Evolutionary conservation across 148 eudicot genomes (phyloP).

Genomic region (Salicornia ramosissima): DNA sequence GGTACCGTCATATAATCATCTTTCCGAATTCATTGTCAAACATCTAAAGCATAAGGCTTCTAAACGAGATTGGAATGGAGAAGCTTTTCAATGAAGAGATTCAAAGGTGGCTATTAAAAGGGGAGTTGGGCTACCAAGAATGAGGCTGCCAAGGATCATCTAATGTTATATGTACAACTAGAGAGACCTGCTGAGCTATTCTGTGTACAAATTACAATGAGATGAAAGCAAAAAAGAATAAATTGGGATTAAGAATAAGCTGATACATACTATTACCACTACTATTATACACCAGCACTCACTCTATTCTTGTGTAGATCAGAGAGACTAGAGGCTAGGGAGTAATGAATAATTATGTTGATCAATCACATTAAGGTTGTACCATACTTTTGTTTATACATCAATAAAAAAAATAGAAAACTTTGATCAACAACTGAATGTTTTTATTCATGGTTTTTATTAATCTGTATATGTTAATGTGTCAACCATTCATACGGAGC

Average conservation of each 20-base stretch:
- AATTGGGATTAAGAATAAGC: background rate
- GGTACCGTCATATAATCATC: constrained; percentile 60
- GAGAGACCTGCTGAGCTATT: background rate
- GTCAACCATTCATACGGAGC: background rate
- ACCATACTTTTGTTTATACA: constrained; percentile 15
- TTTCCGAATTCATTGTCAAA: background rate
- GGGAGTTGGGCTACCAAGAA: background rate
- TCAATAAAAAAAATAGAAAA: constrained; percentile 14
- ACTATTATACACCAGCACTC: background rate
- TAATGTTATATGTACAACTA: constrained; percentile 10
- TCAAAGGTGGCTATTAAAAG: constrained; percentile 3
- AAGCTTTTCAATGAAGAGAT: background rate
- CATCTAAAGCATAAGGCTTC: background rate
- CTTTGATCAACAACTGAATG: background rate
- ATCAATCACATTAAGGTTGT: constrained; percentile 5
- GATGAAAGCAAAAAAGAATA: background rate
- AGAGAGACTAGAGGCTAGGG: background rate
- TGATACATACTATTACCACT: constrained; percentile 6
- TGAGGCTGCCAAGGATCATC: constrained; percentile 8
- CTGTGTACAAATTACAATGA: constrained; percentile 21
- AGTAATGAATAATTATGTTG: background rate
- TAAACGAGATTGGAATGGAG: background rate
- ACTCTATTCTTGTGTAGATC: background rate
- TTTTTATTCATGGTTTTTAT: background rate
- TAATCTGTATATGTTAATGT: background rate